Evolutionary conservation across 2,329 filamentous ascomycete species (phyloP).

Genomic region (Ascochyta rabiei): DNA sequence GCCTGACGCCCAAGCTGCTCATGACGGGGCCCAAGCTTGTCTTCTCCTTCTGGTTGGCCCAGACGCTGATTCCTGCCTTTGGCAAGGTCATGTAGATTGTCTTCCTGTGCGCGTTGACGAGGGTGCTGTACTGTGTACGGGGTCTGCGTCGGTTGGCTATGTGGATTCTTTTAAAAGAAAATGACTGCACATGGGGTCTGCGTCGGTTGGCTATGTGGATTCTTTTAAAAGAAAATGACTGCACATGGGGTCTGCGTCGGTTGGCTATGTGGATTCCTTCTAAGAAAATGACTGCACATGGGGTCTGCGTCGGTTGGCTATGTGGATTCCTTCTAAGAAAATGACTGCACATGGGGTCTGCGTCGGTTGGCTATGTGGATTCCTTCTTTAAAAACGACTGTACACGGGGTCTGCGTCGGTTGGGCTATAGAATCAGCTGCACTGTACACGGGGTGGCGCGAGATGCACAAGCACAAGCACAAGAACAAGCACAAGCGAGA

Average conservation of each 20-base stretch:
- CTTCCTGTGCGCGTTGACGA: constrained; percentile 17
- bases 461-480: constrained; percentile 19
- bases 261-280: too few species aligned
- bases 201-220: too few species aligned
- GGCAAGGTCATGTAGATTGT: constrained; percentile 66
- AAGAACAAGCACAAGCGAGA: constrained; percentile 16
- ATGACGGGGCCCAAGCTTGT: constrained; percentile 99
- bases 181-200: too few species aligned
- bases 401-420: constrained; percentile 20
- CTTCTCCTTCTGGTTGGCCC: constrained; percentile 99
- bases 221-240: too few species aligned
- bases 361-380: too few species aligned
- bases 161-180: too few species aligned
- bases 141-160: constrained; percentile 24
- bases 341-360: too few species aligned
- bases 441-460: too few species aligned
- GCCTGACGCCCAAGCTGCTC: constrained; percentile 91
- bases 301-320: too few species aligned
- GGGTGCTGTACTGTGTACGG: constrained; percentile 38
- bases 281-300: too few species aligned
- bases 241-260: constrained; percentile 29
- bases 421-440: constrained; percentile 22
- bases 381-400: too few species aligned
- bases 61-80: constrained; percentile 96
- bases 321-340: too few species aligned